Percentiles rank a stretch among this genome's conserved stretches.
phyloP scores from a whole-genome alignment of 1,139 yeast species.

The Diutina scorzettiae region DNA sequence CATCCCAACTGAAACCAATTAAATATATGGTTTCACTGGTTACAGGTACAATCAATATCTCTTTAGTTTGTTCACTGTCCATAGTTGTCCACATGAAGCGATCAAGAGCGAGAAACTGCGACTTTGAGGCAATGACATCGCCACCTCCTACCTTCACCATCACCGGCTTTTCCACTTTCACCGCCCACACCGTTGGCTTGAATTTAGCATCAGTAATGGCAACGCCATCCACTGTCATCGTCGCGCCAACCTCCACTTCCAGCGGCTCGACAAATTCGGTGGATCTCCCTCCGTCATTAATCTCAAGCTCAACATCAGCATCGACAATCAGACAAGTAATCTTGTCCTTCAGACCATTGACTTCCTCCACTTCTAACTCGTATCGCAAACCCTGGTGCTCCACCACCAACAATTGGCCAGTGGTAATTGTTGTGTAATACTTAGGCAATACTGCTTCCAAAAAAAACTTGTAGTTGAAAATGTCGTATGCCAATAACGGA shows the following conservation, averaged over 20 bases:
- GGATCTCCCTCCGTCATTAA: neutral
- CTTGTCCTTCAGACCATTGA: neutral
- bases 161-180: neutral
- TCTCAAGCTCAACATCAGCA: conserved; percentile 2
- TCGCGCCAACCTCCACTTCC: neutral
- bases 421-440: conserved; percentile 1
- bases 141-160: neutral
- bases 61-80: neutral
- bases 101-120: neutral
- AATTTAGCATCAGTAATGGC: neutral
- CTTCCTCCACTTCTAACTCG: neutral
- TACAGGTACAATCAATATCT: neutral
- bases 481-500: neutral
- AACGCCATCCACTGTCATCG: neutral
- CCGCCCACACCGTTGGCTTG: neutral
- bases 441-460: conserved; percentile 2
- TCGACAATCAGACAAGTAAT: neutral
- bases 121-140: neutral
- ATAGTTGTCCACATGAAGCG: conserved; percentile 3
- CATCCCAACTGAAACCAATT: neutral
- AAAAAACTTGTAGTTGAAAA: conserved; percentile 5
- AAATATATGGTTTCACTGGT: neutral
- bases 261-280: neutral
- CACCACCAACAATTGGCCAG: neutral
- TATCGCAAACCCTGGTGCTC: conserved; percentile 2